A percentile compares a stretch with the other conserved stretches of the same genome.
These are phyloP conservation scores for Geranomyces michiganensis DNA, from an alignment of 192 early-diverging fungal genomes.

Conservation along the genomic window DNA sequence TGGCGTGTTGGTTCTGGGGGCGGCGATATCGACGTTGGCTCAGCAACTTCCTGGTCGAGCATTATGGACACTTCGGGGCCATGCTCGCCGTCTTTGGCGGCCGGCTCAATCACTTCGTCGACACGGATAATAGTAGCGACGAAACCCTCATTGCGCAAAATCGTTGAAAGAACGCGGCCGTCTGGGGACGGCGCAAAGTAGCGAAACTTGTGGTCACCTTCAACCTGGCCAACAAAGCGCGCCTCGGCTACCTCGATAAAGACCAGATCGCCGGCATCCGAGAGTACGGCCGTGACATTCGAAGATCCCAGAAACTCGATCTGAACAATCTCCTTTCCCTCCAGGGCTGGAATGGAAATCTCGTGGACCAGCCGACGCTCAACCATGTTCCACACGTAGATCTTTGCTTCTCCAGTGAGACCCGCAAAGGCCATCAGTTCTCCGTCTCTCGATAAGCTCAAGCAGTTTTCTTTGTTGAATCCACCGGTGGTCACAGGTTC, in stretches of 20 bases:
- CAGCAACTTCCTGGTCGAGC: background rate
- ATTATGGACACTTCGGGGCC: slow-evolving; percentile 9
- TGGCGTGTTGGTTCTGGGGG: background rate
- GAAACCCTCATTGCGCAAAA: slow-evolving; percentile 37
- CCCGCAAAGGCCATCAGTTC: slow-evolving; percentile 52
- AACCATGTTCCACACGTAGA: slow-evolving; percentile 53
- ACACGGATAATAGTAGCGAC: slow-evolving; percentile 41
- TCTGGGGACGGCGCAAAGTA: slow-evolving; percentile 50
- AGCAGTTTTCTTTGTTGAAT: slow-evolving; percentile 11
- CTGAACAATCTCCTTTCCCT: slow-evolving; percentile 40
- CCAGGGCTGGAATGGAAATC: slow-evolving; percentile 48
- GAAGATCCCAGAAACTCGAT: slow-evolving; percentile 46
- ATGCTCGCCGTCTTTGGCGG: background rate
- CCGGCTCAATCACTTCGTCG: slow-evolving; percentile 35
- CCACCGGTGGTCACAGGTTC: background rate
- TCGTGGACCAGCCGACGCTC: slow-evolving; percentile 54
- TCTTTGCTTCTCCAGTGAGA: slow-evolving; percentile 29
- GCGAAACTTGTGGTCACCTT: slow-evolving; percentile 39
- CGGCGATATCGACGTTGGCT: background rate
- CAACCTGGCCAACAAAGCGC: slow-evolving; percentile 43
- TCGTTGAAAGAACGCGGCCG: slow-evolving; percentile 41
- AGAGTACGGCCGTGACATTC: slow-evolving; percentile 32
- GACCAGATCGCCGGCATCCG: slow-evolving; percentile 47
- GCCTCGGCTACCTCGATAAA: slow-evolving; percentile 49
- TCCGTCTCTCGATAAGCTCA: slow-evolving; percentile 29